Evolutionary conservation across 1,284 basidiomycete genomes (phyloP).

Genomic region (Cystobasidium slooffiae): DNA sequence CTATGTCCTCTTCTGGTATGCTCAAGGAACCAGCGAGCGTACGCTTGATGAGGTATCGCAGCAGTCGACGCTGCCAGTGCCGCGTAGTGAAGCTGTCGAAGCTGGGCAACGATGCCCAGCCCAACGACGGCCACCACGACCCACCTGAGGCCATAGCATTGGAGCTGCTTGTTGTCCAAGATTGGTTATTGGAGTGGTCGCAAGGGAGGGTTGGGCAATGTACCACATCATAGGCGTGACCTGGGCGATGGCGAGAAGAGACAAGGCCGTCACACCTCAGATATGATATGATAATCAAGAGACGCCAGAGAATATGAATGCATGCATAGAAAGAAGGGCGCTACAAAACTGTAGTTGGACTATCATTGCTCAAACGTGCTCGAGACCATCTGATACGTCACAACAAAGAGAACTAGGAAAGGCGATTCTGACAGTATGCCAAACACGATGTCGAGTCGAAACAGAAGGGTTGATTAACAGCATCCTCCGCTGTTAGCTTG

Average conservation of each 20-base stretch:
- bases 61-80: constrained; percentile 40
- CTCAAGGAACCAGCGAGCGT: constrained; percentile 22
- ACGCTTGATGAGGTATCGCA: constrained; percentile 35
- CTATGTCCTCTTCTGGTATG: constrained; percentile 38
- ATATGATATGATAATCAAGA: too few relatives aligned
- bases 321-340: background rate
- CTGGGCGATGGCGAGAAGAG: background rate
- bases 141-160: constrained; percentile 38
- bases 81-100: constrained; percentile 33
- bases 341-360: background rate
- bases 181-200: background rate
- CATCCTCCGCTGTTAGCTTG: constrained; percentile 38
- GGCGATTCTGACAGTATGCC: background rate
- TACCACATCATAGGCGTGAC: background rate
- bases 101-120: constrained; percentile 25
- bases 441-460: constrained; percentile 7
- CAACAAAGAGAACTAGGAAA: background rate
- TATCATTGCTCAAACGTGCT: background rate
- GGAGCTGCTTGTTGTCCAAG: background rate
- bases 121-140: constrained; percentile 28
- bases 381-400: background rate
- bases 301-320: background rate
- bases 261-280: background rate
- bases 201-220: background rate
- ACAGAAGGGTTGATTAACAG: constrained; percentile 24